These are phyloP conservation scores for Fusarium domesticum DNA, from an alignment of 2,329 filamentous ascomycete genomes.

Conservation along the genomic window DNA sequence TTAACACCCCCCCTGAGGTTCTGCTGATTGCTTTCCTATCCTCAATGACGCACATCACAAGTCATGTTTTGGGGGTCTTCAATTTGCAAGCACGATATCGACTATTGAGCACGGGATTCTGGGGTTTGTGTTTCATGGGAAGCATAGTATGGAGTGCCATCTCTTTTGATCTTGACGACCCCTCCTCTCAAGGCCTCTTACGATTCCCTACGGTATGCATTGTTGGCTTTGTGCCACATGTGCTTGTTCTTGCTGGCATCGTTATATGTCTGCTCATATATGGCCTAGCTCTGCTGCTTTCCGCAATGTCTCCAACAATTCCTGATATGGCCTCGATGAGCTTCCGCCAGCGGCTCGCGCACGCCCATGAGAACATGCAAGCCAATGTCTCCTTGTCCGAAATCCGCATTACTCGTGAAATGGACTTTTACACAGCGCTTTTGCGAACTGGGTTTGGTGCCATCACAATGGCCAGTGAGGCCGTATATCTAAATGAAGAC, in stretches of 20 bases:
- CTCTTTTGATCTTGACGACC: slow-evolving; percentile 59
- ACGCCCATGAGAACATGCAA: slow-evolving; percentile 86
- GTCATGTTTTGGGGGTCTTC: slow-evolving; percentile 76
- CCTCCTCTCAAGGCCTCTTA: slow-evolving; percentile 63
- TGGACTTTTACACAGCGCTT: slow-evolving; percentile 93
- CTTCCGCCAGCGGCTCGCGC: slow-evolving; percentile 59
- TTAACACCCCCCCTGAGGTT: slow-evolving; percentile 88
- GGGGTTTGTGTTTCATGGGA: slow-evolving; percentile 86
- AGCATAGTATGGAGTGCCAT: slow-evolving; percentile 76
- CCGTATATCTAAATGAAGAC: slow-evolving; percentile 92
- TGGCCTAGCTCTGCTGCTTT: slow-evolving; percentile 69
- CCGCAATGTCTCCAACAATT: slow-evolving; percentile 47
- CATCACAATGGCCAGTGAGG: slow-evolving; percentile 90
- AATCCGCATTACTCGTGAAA: slow-evolving; percentile 76
- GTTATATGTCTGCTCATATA: slow-evolving; percentile 75
- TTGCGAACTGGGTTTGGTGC: slow-evolving; percentile 83
- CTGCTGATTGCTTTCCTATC: slow-evolving; percentile 85
- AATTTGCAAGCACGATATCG: slow-evolving; percentile 75
- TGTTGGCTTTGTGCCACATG: slow-evolving; percentile 89
- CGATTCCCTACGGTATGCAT: slow-evolving; percentile 93
- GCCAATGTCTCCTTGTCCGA: slow-evolving; percentile 82
- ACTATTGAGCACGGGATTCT: slow-evolving; percentile 83
- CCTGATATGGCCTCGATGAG: slow-evolving; percentile 33
- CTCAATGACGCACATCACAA: slow-evolving; percentile 81
- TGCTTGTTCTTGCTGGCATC: slow-evolving; percentile 82